phyloP scores from a whole-genome alignment of 805 yeast genomes.

The Ogataea saltuana region DNA sequence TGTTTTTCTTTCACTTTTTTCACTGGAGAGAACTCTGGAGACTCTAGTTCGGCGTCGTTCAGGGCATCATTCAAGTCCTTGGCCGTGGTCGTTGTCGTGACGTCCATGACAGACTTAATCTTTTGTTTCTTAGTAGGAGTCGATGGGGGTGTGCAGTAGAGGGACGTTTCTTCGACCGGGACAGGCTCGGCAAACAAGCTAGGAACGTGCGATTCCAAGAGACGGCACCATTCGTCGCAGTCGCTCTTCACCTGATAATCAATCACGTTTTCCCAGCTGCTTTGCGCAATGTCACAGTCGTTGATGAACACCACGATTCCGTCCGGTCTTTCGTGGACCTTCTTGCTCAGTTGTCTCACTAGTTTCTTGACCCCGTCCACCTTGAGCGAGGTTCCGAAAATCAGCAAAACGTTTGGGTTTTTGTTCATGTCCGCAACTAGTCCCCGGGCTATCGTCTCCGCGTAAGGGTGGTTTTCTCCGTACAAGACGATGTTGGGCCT shows the following conservation, averaged over 20 bases:
- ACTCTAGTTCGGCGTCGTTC: neutral
- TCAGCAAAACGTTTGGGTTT: conserved; percentile 76
- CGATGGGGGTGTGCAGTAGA: conserved; percentile 27
- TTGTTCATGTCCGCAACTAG: conserved; percentile 62
- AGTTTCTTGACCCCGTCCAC: conserved; percentile 86
- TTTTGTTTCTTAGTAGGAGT: conserved; percentile 19
- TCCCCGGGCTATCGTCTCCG: conserved; percentile 75
- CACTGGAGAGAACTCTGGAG: conserved; percentile 14
- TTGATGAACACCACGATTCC: conserved; percentile 81
- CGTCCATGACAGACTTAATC: neutral
- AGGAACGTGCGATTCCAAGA: conserved; percentile 55
- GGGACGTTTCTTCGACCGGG: conserved; percentile 18
- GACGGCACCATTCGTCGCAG: conserved; percentile 78
- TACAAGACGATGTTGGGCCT: conserved; percentile 90
- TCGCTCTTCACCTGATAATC: conserved; percentile 81
- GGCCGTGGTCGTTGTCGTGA: neutral
- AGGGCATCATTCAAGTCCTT: neutral
- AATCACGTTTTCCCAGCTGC: conserved; percentile 67
- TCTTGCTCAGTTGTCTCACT: conserved; percentile 66
- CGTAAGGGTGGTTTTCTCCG: conserved; percentile 91
- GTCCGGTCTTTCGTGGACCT: conserved; percentile 68
- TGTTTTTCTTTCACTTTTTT: conserved; percentile 7
- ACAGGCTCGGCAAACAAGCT: conserved; percentile 50
- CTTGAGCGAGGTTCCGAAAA: conserved; percentile 89
- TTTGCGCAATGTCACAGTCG: conserved; percentile 58